Percentiles rank a stretch among this genome's conserved stretches.
These are phyloP conservation scores for Carex kokanica DNA, from an alignment of 176 grass and related monocot genomes.

Conservation along the genomic window DNA sequence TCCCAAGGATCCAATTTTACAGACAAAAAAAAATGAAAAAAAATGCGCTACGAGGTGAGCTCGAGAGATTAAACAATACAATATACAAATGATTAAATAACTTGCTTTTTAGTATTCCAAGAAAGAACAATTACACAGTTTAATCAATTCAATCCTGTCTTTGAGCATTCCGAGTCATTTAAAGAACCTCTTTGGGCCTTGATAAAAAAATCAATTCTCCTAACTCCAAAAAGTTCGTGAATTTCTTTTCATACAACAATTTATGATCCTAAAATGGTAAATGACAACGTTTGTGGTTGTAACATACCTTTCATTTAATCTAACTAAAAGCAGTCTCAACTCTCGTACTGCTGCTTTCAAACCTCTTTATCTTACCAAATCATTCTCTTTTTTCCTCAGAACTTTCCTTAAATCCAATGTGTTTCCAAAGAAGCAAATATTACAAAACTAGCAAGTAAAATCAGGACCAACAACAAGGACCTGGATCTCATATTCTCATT, in stretches of 20 bases:
- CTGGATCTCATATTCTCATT: background rate
- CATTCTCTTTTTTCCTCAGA: too few species aligned
- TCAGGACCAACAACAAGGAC: background rate
- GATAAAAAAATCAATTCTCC: background rate
- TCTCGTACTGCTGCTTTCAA: background rate
- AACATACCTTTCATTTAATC: constrained; percentile 8
- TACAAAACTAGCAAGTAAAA: background rate
- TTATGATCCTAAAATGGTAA: background rate
- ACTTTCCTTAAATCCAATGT: too few species aligned
- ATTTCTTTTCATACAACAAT: background rate
- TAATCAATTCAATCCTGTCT: constrained; percentile 1
- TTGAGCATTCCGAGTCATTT: background rate
- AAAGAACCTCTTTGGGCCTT: constrained; percentile 12
- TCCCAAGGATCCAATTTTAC: constrained; percentile 11
- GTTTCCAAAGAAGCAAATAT: background rate
- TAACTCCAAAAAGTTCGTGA: too few species aligned
- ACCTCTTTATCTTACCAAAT: constrained; percentile 1
- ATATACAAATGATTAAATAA: constrained; percentile 7
- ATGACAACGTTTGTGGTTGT: background rate
- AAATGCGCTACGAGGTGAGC: background rate
- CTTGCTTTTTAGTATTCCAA: background rate
- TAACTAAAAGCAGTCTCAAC: background rate
- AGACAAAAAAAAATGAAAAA: background rate
- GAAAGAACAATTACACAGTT: constrained; percentile 11
- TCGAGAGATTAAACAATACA: background rate